Conservation (phyloP, 768 basidiomycete genomes). For the Butyriboletus loyo region DNA sequence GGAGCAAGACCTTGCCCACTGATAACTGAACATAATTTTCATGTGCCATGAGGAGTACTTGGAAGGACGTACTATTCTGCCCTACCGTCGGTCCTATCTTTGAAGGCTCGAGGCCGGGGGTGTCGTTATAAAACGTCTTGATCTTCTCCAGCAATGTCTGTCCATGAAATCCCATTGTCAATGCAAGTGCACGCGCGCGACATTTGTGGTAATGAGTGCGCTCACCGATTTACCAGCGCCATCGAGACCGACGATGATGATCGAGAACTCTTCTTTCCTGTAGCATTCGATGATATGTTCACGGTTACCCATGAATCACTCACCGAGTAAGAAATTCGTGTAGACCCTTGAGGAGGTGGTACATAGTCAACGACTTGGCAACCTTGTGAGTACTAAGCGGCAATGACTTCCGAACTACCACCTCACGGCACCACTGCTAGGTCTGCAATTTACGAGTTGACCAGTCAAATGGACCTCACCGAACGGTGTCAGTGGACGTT, state of each 20-base stretch:
- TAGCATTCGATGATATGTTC: conserved; percentile 3
- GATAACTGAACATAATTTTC: background rate
- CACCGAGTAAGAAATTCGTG: conserved; percentile 87
- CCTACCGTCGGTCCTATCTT: conserved; percentile 97
- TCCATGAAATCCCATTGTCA: background rate
- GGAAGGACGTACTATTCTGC: conserved; percentile 80
- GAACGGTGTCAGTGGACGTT: background rate
- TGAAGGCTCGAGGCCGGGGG: conserved; percentile 82
- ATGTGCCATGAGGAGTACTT: background rate
- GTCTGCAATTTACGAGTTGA: background rate
- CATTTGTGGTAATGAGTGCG: background rate
- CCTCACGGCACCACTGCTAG: background rate
- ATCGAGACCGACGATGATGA: conserved; percentile 92
- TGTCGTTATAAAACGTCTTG: conserved; percentile 86
- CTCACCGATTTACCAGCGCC: conserved; percentile 88
- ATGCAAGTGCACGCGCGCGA: too few relatives aligned
- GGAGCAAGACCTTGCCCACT: conserved; percentile 93
- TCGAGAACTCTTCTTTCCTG: conserved; percentile 88
- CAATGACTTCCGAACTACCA: background rate
- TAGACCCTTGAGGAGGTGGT: conserved; percentile 89
- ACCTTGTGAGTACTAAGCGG: too few relatives aligned
- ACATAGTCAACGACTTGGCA: conserved; percentile 50
- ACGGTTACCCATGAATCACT: conserved; percentile 1
- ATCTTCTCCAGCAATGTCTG: conserved; percentile 90
- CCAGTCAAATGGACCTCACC: background rate